phyloP scores from a whole-genome alignment of 2,329 filamentous ascomycete genomes.

The Talaromyces funiculosus region DNA sequence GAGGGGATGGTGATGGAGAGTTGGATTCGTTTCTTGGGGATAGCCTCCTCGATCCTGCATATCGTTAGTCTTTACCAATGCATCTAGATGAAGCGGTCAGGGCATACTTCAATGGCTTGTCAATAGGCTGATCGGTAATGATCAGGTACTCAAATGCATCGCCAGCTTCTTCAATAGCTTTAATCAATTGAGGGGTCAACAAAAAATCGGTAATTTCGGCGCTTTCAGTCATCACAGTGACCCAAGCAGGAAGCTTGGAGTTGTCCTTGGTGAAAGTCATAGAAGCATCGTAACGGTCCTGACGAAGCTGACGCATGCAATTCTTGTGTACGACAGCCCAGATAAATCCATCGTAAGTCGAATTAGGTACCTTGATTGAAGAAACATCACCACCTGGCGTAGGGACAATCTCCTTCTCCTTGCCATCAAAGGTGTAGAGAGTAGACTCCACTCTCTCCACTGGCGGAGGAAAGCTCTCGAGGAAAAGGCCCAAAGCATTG shows the following conservation, averaged over 20 bases:
- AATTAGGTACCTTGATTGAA: slow-evolving; percentile 47
- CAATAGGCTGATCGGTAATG: slow-evolving; percentile 79
- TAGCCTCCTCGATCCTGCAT: slow-evolving; percentile 65
- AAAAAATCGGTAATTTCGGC: slow-evolving; percentile 86
- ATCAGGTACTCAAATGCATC: slow-evolving; percentile 81
- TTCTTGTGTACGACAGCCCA: slow-evolving; percentile 96
- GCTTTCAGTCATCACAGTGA: slow-evolving; percentile 93
- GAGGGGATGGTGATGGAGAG: slow-evolving; percentile 67
- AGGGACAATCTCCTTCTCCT: slow-evolving; percentile 73
- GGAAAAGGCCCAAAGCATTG: slow-evolving; percentile 64
- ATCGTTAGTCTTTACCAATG: too few relatives aligned
- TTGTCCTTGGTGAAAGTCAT: slow-evolving; percentile 91
- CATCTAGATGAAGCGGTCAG: background rate
- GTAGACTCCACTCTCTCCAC: slow-evolving; percentile 69
- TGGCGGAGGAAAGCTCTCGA: slow-evolving; percentile 67
- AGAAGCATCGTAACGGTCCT: slow-evolving; percentile 90
- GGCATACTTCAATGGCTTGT: slow-evolving; percentile 72
- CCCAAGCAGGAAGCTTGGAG: slow-evolving; percentile 80
- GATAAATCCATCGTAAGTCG: slow-evolving; percentile 80
- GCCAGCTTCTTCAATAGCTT: slow-evolving; percentile 71
- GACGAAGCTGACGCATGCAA: slow-evolving; percentile 79
- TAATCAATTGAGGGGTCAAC: slow-evolving; percentile 79
- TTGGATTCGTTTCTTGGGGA: slow-evolving; percentile 78
- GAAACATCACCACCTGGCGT: slow-evolving; percentile 58
- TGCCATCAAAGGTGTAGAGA: slow-evolving; percentile 86